These are phyloP conservation scores for Calonectria pseudoreteaudii DNA, from an alignment of 2,329 filamentous ascomycete species.

Conservation along the genomic window DNA sequence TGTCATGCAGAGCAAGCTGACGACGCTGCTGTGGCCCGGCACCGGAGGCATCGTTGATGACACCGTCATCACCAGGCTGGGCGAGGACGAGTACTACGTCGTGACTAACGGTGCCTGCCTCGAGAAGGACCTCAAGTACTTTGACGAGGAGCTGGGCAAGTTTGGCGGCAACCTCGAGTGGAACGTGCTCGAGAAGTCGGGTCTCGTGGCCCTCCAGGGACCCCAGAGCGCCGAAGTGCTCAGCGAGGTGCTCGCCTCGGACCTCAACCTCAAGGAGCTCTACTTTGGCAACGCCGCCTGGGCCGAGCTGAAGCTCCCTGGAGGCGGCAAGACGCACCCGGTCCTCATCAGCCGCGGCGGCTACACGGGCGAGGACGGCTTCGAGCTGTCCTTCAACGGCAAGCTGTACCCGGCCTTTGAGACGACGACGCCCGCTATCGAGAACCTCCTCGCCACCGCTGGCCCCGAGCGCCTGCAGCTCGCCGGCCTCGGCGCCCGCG, in stretches of 20 bases:
- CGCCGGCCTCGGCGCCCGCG: slow-evolving; percentile 89
- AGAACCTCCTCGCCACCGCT: slow-evolving; percentile 75
- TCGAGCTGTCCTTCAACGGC: slow-evolving; percentile 85
- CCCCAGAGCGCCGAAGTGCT: slow-evolving; percentile 81
- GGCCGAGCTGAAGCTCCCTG: slow-evolving; percentile 72
- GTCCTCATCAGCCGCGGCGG: slow-evolving; percentile 85
- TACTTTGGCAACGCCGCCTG: slow-evolving; percentile 85
- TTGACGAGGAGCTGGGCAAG: slow-evolving; percentile 75
- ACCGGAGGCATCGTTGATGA: slow-evolving; percentile 96
- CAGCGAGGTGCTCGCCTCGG: slow-evolving; percentile 67
- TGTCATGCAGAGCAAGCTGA: slow-evolving; percentile 81
- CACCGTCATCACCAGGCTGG: slow-evolving; percentile 87
- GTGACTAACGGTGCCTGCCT: slow-evolving; percentile 95
- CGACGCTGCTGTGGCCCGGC: slow-evolving; percentile 80
- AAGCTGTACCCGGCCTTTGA: slow-evolving; percentile 54
- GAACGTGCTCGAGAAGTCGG: slow-evolving; percentile 77
- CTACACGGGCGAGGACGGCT: slow-evolving; percentile 98
- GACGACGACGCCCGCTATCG: slow-evolving; percentile 67
- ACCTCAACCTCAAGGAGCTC: slow-evolving; percentile 71
- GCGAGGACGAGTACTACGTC: slow-evolving; percentile 83
- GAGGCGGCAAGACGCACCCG: slow-evolving; percentile 55
- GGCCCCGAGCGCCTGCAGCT: slow-evolving; percentile 75
- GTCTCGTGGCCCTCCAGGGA: slow-evolving; percentile 90
- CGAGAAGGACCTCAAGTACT: slow-evolving; percentile 86
- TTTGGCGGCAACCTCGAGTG: slow-evolving; percentile 70